These are phyloP conservation scores for Pythium aquatile DNA, from an alignment of 352 stramenopile species.

Conservation along the genomic window DNA sequence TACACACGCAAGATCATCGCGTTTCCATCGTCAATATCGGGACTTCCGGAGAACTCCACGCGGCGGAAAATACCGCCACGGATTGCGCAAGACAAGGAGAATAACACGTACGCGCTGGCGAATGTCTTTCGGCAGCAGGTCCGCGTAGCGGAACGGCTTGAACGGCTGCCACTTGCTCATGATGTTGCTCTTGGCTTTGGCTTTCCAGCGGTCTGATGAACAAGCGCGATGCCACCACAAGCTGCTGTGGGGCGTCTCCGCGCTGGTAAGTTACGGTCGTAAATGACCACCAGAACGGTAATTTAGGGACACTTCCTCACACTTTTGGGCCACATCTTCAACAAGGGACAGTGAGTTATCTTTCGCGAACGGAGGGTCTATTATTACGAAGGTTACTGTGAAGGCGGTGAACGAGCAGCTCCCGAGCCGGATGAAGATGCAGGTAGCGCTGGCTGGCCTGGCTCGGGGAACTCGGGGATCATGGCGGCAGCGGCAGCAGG, in stretches of 20 bases:
- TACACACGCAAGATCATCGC: background rate
- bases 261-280: slow-evolving; percentile 15
- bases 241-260: background rate
- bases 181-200: slow-evolving; percentile 18
- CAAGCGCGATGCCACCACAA: slow-evolving; percentile 19
- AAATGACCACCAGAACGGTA: slow-evolving; percentile 27
- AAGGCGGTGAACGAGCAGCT: background rate
- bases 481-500: slow-evolving; percentile 18
- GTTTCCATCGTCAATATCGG: background rate
- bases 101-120: slow-evolving; percentile 52
- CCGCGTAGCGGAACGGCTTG: slow-evolving; percentile 78
- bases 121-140: slow-evolving; percentile 61
- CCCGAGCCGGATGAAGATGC: slow-evolving; percentile 11
- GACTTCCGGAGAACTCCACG: background rate
- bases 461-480: slow-evolving; percentile 12
- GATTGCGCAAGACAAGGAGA: background rate
- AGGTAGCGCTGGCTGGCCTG: slow-evolving; percentile 5
- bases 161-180: slow-evolving; percentile 87
- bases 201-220: slow-evolving; percentile 21
- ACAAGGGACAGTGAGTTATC: slow-evolving; percentile 8
- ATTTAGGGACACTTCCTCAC: slow-evolving; percentile 15
- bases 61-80: background rate
- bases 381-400: slow-evolving; percentile 23
- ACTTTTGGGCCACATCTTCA: background rate
- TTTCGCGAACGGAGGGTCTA: slow-evolving; percentile 21